Evolutionary conservation across 768 basidiomycete species (phyloP).

Genomic region (Amanita exitialis): DNA sequence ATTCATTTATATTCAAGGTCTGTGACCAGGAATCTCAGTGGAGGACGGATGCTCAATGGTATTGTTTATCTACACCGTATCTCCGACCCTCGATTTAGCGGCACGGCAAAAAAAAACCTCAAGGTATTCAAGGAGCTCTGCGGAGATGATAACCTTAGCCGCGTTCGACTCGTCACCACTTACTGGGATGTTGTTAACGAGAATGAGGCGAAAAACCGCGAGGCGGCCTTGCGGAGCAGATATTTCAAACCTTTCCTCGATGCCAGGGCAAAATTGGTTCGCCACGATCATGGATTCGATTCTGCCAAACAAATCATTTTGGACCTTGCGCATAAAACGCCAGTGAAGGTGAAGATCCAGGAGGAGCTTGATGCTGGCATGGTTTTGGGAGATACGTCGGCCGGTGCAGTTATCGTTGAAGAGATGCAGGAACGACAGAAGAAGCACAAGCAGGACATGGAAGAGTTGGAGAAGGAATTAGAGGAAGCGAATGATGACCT

Average conservation of each 20-base stretch:
- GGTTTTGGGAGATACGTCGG: constrained; percentile 27
- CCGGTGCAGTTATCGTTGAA: too few species aligned
- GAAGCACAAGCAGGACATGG: constrained; percentile 9
- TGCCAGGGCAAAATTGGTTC: constrained; percentile 26
- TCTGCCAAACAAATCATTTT: constrained; percentile 23
- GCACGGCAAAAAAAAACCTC: too few species aligned
- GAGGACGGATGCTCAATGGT: too few species aligned
- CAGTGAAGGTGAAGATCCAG: constrained; percentile 11
- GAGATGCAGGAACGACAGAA: constrained; percentile 5
- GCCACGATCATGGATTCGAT: constrained; percentile 22
- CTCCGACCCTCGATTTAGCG: too few species aligned
- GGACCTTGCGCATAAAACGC: constrained; percentile 13
- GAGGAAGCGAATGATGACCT: constrained; percentile 6
- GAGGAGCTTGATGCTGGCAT: constrained; percentile 10
- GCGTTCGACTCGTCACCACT: too few species aligned
- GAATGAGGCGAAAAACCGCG: constrained; percentile 20
- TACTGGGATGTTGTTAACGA: constrained; percentile 28
- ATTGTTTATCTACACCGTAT: too few species aligned
- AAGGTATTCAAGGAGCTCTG: too few species aligned
- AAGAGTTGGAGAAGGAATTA: constrained; percentile 9
- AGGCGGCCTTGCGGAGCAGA: constrained; percentile 20
- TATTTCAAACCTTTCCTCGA: constrained; percentile 31
- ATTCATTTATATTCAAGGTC: neutral
- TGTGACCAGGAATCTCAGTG: neutral
- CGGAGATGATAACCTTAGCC: too few species aligned